Base-by-base conservation (phyloP, 768 basidiomycete species). In the Pisolithus sp. region DNA sequence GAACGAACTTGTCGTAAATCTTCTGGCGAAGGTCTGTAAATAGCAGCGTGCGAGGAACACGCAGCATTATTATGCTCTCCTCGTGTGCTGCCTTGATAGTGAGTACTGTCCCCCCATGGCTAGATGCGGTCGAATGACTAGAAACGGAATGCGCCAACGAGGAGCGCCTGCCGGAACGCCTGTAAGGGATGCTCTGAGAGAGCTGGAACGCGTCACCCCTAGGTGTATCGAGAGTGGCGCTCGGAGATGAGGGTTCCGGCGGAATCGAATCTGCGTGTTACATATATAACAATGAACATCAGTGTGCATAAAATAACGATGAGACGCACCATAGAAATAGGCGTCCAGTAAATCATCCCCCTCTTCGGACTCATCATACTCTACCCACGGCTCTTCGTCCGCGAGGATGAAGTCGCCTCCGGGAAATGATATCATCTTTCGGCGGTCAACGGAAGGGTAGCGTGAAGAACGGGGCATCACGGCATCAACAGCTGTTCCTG, bases 81-180 rank as follows among this genome's bases (percentile, higher is more conserved):
- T 80, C 76, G 56, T 79, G 77, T 41, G 75, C 76, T 5, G 80
- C 87, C 68, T 89, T 89, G 71, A 89, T 75, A 2, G 76, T 70
- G 44, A 86, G 58, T 23, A 64, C 48, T 53, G 58, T 50, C 24
- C 47, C 42, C 49, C 67, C 49, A 60, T 57, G 37, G 51, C 58
- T 63, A 57, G 53, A 62, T 7, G 61, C 57, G 5, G 68, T 67
- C 3, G 73, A 72, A 5, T 68, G 67, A 18, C 72, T 73, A n/a
- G 73, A 67, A 13, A 74, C 66, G 15, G 66, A 66, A 21, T 66
- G 65, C 36, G 65, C 46, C 34, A 59, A 62, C 56, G 67, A 69
- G 21, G 62, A 55, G 4, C 67, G 68, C 31, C 59, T 50, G 12
- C 54, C 57, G 4, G 60, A 46, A 2, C 47, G 50, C 7, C 61